Base-by-base conservation (phyloP, 2,329 filamentous ascomycete genomes). In the Fonsecaea pedrosoi region DNA sequence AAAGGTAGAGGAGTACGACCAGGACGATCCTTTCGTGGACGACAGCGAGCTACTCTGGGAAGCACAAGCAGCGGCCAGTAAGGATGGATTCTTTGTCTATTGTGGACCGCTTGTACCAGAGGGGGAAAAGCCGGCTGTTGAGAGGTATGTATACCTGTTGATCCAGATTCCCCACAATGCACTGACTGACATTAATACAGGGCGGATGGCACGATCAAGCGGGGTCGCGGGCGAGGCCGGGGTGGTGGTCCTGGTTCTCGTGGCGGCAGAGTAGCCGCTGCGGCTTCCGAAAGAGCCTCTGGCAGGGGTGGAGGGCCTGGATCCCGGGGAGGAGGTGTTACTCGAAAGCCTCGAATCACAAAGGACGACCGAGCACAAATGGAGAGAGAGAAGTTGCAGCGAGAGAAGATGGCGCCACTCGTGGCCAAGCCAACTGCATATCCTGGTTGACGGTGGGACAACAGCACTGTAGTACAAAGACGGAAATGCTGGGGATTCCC, bases 81-180 rank as follows among this genome's bases (percentile, higher is more conserved):
- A 94, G 73, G 95, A 98, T 76, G 95, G 95, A 0, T 99, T 98
- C 82, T 99, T 98, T 77, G 95, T 99, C 1, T 99, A 97, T 79
- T 96, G 92, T 68, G 95, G 95, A 3, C 94, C 94, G 8, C 82
- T 99, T 55, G 87, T 98, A 25, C 91, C 91, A 4, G 93, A 96
- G 78, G 91, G 90, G 25, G 91, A 96, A 80, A 94, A 95, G 79
- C 83, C 87, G 48, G 80, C 84, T 63, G 82, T 89, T 58, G 88
- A 90, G 75, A 83, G 85, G 86, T 88, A 81, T 74, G 79, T 81
- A 12, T 15, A 40, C 12, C 38, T 54, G 5, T 50, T 25, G 45
- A 6, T 56, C 38, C 42, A n/a, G 13, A 12, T 13, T 3, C 69
- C 74, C 67, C 81, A 83, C 77, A 83, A 74, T 32, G 35, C 32